Evolutionary conservation across 164 flowering plant genomes (phyloP), one percentile per base, ranked within the genome.

Genomic region (Akebia trifoliata): DNA sequence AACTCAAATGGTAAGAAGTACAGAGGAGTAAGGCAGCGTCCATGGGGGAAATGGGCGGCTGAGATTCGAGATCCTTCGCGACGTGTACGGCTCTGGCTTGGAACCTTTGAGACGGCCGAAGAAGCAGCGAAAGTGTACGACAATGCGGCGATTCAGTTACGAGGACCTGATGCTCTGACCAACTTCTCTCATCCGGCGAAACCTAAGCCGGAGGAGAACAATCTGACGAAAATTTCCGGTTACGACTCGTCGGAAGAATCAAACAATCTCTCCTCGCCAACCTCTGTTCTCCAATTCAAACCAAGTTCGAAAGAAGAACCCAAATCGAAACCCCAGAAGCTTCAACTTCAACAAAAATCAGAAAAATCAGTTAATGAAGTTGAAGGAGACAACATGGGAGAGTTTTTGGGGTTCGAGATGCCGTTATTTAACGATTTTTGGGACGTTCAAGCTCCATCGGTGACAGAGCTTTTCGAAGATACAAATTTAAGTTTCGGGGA

Each of bases 31-130:
- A 62, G 98, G 42, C 92, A 76, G 31, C 72, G 98, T 57, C 89
- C 90, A 1, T 91, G 98, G 96, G 97, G 96, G 0, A 91, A 91
- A 60, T 91, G 94, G 95, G 97, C 97, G 7, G 96, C 97, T 0
- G 97, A 91, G 79, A 91, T 91, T 49, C 70, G 97, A 30, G 97
- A 91, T 72, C 96, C 96, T 5, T 61, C 69, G 2, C 30, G 75
- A 6, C 80, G 85, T 0, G 78, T 74, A 0, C 76, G 98, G 59
- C 59, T 88, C 0, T 91, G 98, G 98, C 67, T 91, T 8, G 98
- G 98, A 0, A 91, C 98, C 0, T 92, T 62, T 56, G 77, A 84
- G 34, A 90, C 97, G 0, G 97, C 95, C 0, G 97, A 90, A 49
- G 94, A 91, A 50, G 98, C 98, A 0, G 98, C 96, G 0, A 75